Percentiles rank a stretch among this genome's conserved stretches.
These are phyloP conservation scores for Hordeum marinum DNA, from an alignment of 176 grass and related monocot genomes.

Conservation along the genomic window DNA sequence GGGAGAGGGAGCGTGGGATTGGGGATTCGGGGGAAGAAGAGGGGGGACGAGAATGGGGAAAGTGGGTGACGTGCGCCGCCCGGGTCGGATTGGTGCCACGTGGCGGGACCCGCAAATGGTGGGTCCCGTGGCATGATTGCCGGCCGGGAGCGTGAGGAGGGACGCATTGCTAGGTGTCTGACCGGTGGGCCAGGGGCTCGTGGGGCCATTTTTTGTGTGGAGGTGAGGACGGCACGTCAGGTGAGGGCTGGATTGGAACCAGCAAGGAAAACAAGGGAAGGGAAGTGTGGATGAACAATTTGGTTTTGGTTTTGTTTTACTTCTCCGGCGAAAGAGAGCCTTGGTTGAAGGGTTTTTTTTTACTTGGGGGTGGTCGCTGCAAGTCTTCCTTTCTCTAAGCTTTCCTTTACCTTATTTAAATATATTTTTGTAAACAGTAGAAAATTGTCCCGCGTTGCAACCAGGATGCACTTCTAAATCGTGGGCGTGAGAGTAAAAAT, in stretches of 20 bases:
- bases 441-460: no score
- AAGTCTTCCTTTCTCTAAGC: neutral
- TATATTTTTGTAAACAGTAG: no score
- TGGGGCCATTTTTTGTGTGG: neutral
- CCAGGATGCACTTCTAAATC: no score
- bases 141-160: neutral
- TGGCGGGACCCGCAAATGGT: constrained; percentile 1
- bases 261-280: neutral
- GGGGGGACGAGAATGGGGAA: constrained; percentile 24
- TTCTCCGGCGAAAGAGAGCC: neutral
- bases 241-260: neutral
- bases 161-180: neutral
- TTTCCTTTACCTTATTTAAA: no score
- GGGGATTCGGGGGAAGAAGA: constrained; percentile 34
- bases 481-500: no score
- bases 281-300: neutral
- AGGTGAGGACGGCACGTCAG: neutral
- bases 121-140: constrained; percentile 39
- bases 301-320: neutral
- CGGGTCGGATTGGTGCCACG: constrained; percentile 41
- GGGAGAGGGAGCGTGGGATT: constrained; percentile 9
- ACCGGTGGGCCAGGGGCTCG: neutral
- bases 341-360: neutral
- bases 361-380: neutral
- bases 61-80: constrained; percentile 46